Evolutionary conservation across 2,329 filamentous ascomycete species (phyloP), one percentile per base, ranked within the genome.

Genomic region (Colletotrichum acutatum): DNA sequence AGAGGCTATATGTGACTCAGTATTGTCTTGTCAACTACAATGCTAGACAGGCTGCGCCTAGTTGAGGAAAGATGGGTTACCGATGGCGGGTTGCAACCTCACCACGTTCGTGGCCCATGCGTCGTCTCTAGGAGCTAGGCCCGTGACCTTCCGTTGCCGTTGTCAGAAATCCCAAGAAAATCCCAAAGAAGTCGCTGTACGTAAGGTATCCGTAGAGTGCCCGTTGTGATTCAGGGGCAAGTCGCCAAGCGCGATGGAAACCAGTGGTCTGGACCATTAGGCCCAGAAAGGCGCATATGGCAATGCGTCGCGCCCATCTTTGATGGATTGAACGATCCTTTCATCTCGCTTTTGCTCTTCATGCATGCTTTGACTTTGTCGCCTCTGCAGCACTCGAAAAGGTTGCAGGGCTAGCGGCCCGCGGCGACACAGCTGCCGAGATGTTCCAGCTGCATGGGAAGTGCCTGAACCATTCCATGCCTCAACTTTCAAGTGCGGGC

Each of bases 1-100:
- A 67, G 53, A 32, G 24, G 19, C 63, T 74, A 72, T 63, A 67
- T 72, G 62, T 63, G 71, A 42, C 24, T 66, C 30, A 59, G 57
- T 68, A 68, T 72, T 30, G 68, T 66, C 49, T 49, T 26, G 28
- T 37, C 30, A 22, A 32, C 19, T 26, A 24, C 19, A 37, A 19
- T 26, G 68, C 58, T 58, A 34, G 58, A 28, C 32, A 46, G 57
- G 37, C 68, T 64, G 24, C 46, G 71, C 62, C 62, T 61, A 63
- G 68, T 74, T 62, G 49, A 74, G 57, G 60, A 74, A 74, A 68
- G 58, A 67, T 63, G 62, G 68, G 49, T 59, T 67, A 30, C 68
- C 53, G 71, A 66, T 63, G 49, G 28, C 71, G 71, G 71, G 68
- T 74, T 74, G 71, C 30, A 68, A 74, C 71, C 71, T 72, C 68